Evolutionary conservation across 2,329 filamentous ascomycete species (phyloP).

Genomic region (Epichloe uncinata): DNA sequence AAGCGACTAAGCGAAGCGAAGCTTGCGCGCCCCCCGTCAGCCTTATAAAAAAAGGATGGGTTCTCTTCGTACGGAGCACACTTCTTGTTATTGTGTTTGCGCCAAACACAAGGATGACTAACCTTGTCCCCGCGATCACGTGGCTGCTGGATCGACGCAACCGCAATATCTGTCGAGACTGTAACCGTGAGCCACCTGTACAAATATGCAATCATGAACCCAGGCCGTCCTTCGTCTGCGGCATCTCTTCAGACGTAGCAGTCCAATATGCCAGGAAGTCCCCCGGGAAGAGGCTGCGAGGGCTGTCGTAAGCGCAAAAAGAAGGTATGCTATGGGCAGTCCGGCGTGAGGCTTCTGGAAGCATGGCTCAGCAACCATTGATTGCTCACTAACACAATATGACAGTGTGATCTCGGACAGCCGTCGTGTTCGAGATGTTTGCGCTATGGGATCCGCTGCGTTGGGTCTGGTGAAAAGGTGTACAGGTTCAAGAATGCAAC

Average conservation of each 20-base stretch:
- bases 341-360: not conserved
- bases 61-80: no score
- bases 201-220: not conserved
- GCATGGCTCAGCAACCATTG: not conserved
- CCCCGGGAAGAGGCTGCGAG: conserved; percentile 2
- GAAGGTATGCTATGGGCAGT: conserved; percentile 3
- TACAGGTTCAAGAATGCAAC: conserved; percentile 5
- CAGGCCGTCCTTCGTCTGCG: not conserved
- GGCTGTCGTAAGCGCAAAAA: conserved; percentile 5
- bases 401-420: conserved; percentile 4
- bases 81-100: no score
- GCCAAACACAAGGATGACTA: not conserved
- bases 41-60: no score
- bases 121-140: not conserved
- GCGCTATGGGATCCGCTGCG: conserved; percentile 1
- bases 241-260: not conserved
- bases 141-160: not conserved
- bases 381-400: not conserved
- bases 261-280: conserved; percentile 1
- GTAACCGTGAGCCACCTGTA: not conserved
- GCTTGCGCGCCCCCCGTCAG: no score
- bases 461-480: conserved; percentile 3
- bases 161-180: not conserved
- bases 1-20: no score
- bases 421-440: conserved; percentile 5